Evolutionary conservation across 75 land plant species (phyloP).

Genomic region (Sequoia sempervirens): DNA sequence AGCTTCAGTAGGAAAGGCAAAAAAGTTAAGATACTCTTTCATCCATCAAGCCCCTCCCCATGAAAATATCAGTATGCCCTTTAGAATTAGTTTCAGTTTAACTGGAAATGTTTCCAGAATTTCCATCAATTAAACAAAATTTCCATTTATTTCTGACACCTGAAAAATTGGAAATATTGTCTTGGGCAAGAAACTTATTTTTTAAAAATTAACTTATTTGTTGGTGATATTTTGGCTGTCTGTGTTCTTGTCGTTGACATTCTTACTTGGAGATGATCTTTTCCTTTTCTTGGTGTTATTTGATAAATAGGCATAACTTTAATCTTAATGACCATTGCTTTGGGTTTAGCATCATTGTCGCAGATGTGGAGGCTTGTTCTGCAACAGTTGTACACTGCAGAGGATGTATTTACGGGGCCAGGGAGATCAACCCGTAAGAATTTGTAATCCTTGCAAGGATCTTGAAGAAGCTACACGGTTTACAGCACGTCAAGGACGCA

Average conservation of each 20-base stretch:
- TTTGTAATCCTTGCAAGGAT: constrained; percentile 93
- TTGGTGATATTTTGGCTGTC: background rate
- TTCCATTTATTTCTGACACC: background rate
- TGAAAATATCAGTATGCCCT: background rate
- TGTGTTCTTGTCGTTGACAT: background rate
- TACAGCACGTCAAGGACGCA: constrained; percentile 67
- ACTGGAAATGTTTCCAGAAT: background rate
- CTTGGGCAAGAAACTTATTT: background rate
- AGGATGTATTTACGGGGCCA: constrained; percentile 83
- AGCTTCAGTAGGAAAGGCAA: background rate
- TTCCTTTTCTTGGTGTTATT: background rate
- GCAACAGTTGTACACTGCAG: constrained; percentile 77
- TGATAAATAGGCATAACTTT: background rate
- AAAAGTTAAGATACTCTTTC: background rate
- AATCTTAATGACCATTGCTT: constrained; percentile 7
- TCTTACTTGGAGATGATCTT: background rate
- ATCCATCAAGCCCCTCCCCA: background rate
- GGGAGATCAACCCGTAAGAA: constrained; percentile 86
- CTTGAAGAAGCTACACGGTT: constrained; percentile 91
- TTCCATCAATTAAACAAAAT: background rate
- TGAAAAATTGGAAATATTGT: background rate
- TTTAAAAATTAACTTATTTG: background rate
- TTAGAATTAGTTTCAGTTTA: background rate
- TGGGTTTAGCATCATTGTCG: constrained; percentile 90
- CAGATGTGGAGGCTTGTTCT: constrained; percentile 96